Evolutionary conservation across 805 yeast species (phyloP).

Genomic region (Candida fluviatilis): DNA sequence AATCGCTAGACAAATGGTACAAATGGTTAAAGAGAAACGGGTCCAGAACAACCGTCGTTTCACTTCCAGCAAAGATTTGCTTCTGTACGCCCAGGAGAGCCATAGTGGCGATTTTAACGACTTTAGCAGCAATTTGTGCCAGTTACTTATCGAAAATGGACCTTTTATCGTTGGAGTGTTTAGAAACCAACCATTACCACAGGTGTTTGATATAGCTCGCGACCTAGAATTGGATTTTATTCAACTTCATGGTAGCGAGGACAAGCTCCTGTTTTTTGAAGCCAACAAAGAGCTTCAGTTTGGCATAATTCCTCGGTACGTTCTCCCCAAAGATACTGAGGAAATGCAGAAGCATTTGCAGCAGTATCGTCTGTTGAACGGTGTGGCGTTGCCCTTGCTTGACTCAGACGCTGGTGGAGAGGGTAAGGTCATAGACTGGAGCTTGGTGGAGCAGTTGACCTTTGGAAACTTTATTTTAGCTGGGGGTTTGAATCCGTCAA

Average conservation of each 20-base stretch:
- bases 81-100: conserved; percentile 8
- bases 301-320: conserved; percentile 73
- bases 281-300: conserved; percentile 33
- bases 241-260: conserved; percentile 76
- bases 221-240: conserved; percentile 65
- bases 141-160: conserved; percentile 38
- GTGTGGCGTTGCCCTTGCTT: conserved; percentile 57
- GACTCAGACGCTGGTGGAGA: conserved; percentile 94
- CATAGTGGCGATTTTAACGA: conserved; percentile 7
- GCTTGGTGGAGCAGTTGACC: conserved; percentile 27
- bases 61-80: conserved; percentile 16
- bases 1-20: conserved; percentile 25
- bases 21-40: conserved; percentile 23
- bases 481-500: conserved; percentile 82
- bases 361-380: conserved; percentile 13
- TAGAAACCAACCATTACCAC: conserved; percentile 70
- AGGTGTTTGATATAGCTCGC: conserved; percentile 43
- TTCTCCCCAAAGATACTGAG: conserved; percentile 50
- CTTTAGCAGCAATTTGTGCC: conserved; percentile 22
- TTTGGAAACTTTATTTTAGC: conserved; percentile 62
- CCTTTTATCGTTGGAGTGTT: conserved; percentile 88
- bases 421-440: conserved; percentile 80
- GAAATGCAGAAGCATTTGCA: conserved; percentile 20
- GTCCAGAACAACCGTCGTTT: conserved; percentile 12
- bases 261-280: conserved; percentile 48